These are phyloP conservation scores for Eucalyptus tenuipes DNA, from an alignment of 345 rosid species.

Conservation along the genomic window DNA sequence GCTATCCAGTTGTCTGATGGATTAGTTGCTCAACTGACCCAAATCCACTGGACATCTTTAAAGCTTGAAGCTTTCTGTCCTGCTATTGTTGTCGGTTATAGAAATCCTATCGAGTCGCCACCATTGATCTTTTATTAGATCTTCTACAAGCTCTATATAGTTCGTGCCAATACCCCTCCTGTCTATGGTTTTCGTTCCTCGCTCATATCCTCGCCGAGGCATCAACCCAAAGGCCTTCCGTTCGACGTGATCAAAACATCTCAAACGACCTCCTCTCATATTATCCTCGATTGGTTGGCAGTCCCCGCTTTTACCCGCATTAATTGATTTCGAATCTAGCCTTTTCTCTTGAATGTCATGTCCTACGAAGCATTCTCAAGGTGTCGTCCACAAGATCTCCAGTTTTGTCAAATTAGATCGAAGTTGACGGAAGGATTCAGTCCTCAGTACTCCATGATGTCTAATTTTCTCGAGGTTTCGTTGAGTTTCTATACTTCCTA, in stretches of 20 bases:
- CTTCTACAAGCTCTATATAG: neutral
- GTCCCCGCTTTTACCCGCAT: neutral
- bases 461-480: too few species aligned
- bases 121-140: neutral
- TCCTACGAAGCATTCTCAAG: neutral
- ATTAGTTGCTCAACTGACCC: neutral
- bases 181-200: neutral
- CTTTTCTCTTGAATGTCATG: neutral
- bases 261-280: neutral
- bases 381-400: neutral
- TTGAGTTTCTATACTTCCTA: too few species aligned
- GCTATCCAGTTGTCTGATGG: neutral
- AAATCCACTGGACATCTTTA: neutral
- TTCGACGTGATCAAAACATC: neutral
- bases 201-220: neutral
- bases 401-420: neutral
- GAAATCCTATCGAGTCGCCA: neutral
- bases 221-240: neutral
- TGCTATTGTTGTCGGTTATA: neutral
- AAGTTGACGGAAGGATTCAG: neutral
- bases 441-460: neutral
- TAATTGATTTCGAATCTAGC: neutral
- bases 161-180: neutral
- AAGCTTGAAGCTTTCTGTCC: neutral
- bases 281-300: neutral